Percentiles rank a stretch among this genome's conserved stretches.
These are phyloP conservation scores for Colletotrichum ledebouriae DNA, from an alignment of 2,329 filamentous ascomycete genomes.

Conservation along the genomic window DNA sequence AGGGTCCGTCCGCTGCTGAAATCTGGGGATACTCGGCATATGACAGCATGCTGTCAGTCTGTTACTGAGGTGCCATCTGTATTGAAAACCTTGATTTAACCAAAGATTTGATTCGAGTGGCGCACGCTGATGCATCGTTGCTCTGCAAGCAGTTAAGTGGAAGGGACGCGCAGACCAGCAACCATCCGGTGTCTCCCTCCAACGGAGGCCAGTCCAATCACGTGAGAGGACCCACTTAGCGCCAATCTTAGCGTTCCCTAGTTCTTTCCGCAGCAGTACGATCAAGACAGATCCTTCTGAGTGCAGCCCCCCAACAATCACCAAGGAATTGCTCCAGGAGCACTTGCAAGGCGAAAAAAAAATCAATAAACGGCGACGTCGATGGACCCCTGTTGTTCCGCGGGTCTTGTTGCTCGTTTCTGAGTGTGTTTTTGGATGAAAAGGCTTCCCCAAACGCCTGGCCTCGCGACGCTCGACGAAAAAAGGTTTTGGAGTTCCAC, in stretches of 20 bases:
- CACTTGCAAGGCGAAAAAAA: constrained; percentile 35
- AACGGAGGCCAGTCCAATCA: constrained; percentile 10
- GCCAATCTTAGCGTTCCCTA: constrained; percentile 42
- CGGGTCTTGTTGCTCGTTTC: constrained; percentile 35
- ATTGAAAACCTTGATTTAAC: constrained; percentile 9
- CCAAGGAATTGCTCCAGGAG: constrained; percentile 39
- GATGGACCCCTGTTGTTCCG: constrained; percentile 41
- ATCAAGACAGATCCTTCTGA: constrained; percentile 56
- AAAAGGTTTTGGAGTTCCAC: constrained; percentile 57
- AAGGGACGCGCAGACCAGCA: constrained; percentile 19
- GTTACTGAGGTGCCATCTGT: neutral
- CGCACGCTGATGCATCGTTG: neutral
- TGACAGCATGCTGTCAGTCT: neutral
- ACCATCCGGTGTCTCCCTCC: neutral
- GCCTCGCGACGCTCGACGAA: constrained; percentile 53
- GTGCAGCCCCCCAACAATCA: constrained; percentile 48
- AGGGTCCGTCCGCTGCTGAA: no score
- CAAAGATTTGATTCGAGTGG: neutral
- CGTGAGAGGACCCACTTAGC: constrained; percentile 24
- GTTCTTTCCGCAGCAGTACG: constrained; percentile 49
- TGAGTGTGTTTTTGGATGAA: constrained; percentile 44
- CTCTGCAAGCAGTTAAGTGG: neutral
- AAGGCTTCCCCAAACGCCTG: constrained; percentile 51
- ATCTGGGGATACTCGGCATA: neutral
- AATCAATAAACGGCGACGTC: constrained; percentile 33